Base-by-base conservation (phyloP, 306 rosid genomes). In the Argentina anserina region DNA sequence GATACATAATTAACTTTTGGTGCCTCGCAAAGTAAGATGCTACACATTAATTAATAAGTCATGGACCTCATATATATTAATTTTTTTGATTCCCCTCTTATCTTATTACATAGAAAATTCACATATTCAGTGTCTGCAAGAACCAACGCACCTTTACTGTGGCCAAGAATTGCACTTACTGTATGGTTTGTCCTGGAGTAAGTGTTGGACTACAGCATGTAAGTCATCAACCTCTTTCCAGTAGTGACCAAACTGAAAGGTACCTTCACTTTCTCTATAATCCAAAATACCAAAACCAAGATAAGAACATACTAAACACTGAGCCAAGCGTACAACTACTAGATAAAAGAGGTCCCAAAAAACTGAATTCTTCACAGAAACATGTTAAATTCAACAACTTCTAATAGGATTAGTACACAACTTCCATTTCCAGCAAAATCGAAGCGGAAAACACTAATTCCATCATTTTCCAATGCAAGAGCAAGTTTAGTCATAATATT, bases 381-480 rank as follows among this genome's bases (percentile, higher is more conserved):
- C 58, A n/a, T n/a, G 58, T 50, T 1, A 23, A 53, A 53, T 53
- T 23, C 14, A 53, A 53, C 17, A 23, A 53, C 31, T 53, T 53
- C n/a, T n/a, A n/a, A n/a, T n/a, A n/a, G n/a, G 36, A 5, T 33
- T 33, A 5, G 36, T 21, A 65, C 64, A 69, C 31, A 50, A 42
- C 49, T 69, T 79, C 96, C 96, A 74, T 90, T 90, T 83, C 96
- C 93, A 50, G 88, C 62, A 45, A 86, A 90, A 82, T 90, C 96
- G 50, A 90, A 88, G 39, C 88, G 88, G 77, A 88, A 88, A 78
- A 84, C 78, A 76, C 87, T 83, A 60, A 88, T 80, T 79, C 85
- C 86, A 45, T 76, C 86, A 11, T 81, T 80, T 63, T 85, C 86
- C 71, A 92, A 80, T 14, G 89, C 87, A 50, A 86, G 77, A 42